phyloP scores from a whole-genome alignment of 139 green algal genomes.

The Mesotaenium endlicherianum region DNA sequence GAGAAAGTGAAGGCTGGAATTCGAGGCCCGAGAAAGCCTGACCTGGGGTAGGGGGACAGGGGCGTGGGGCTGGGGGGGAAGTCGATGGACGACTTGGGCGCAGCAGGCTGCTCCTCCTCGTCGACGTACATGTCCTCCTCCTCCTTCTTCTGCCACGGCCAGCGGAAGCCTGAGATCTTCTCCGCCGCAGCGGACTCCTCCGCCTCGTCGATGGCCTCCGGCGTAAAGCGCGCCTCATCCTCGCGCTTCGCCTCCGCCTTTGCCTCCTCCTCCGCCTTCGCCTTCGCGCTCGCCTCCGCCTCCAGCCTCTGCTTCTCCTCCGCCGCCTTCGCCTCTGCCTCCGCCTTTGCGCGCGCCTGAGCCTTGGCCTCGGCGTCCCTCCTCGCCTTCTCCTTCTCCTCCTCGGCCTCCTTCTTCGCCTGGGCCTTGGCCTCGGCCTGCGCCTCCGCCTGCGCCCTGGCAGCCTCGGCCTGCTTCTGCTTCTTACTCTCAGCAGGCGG shows the following conservation, averaged over 20 bases:
- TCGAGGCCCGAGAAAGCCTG: background rate
- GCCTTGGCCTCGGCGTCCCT: slow-evolving; percentile 17
- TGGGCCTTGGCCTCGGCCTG: slow-evolving; percentile 15
- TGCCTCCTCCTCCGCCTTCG: slow-evolving; percentile 3
- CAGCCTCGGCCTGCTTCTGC: background rate
- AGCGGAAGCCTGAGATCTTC: background rate
- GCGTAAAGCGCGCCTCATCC: background rate
- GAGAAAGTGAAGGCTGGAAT: background rate
- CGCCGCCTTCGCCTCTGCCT: slow-evolving; percentile 9
- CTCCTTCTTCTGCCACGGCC: slow-evolving; percentile 33
- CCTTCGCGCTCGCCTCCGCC: background rate
- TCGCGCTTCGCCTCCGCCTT: slow-evolving; percentile 13
- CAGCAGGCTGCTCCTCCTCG: background rate
- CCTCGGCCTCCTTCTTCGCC: slow-evolving; percentile 33
- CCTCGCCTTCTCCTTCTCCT: slow-evolving; percentile 38
- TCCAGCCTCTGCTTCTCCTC: slow-evolving; percentile 24
- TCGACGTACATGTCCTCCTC: background rate
- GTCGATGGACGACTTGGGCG: slow-evolving; percentile 24
- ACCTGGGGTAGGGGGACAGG: background rate
- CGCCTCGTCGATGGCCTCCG: slow-evolving; percentile 24
- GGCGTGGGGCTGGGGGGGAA: slow-evolving; percentile 42
- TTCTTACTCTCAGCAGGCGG: slow-evolving; percentile 12
- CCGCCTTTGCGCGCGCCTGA: background rate
- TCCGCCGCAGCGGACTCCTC: background rate
- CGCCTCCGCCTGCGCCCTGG: slow-evolving; percentile 3